These are phyloP conservation scores for Debaryomyces robertsiae DNA, from an alignment of 1,139 yeast genomes.

Conservation along the genomic window DNA sequence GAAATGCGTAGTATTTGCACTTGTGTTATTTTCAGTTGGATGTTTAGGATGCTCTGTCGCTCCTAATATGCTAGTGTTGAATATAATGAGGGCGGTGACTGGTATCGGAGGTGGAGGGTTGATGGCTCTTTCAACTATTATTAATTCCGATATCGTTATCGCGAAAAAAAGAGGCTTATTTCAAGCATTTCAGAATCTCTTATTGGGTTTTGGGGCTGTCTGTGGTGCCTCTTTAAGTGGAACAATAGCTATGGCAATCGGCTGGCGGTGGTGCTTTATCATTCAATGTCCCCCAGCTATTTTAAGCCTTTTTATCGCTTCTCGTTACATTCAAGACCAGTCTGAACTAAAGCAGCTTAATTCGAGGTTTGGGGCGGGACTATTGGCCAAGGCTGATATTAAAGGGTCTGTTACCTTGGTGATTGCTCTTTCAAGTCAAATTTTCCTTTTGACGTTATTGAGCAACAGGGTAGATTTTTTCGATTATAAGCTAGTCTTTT, in stretches of 20 bases:
- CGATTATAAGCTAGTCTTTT: slow-evolving; percentile 16
- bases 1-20: slow-evolving; percentile 26
- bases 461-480: slow-evolving; percentile 27
- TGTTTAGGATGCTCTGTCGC: slow-evolving; percentile 32
- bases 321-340: slow-evolving; percentile 20
- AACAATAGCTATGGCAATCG: slow-evolving; percentile 20
- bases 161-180: slow-evolving; percentile 29
- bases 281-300: slow-evolving; percentile 20
- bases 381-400: slow-evolving; percentile 21
- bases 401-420: slow-evolving; percentile 24
- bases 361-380: neutral
- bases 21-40: slow-evolving; percentile 26
- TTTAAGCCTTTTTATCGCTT: slow-evolving; percentile 23
- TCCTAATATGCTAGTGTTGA: slow-evolving; percentile 20
- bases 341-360: slow-evolving; percentile 15
- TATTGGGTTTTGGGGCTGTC: slow-evolving; percentile 27
- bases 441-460: slow-evolving; percentile 30
- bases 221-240: slow-evolving; percentile 32
- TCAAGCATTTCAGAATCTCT: slow-evolving; percentile 30
- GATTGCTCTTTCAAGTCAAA: slow-evolving; percentile 28
- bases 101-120: slow-evolving; percentile 41
- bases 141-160: slow-evolving; percentile 32
- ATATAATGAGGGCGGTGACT: slow-evolving; percentile 24
- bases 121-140: slow-evolving; percentile 29
- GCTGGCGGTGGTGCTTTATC: slow-evolving; percentile 34